A percentile compares a stretch with the other conserved stretches of the same genome.
Evolutionary conservation across 192 early-diverging fungal species (phyloP).

Genomic region (Entomortierella beljakovae): DNA sequence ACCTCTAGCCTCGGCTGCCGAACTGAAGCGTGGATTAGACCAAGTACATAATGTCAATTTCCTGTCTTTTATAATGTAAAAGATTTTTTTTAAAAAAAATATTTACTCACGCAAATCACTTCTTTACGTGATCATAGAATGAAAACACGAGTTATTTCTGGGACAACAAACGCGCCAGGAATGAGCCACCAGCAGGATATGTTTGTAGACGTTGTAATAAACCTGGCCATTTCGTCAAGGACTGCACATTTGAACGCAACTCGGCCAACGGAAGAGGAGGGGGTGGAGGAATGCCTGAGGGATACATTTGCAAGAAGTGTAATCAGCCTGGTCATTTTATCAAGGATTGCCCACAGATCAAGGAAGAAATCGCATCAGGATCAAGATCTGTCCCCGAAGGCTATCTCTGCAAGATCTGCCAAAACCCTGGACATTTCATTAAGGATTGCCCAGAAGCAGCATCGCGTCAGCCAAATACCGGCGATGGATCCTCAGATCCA

Average conservation of each 20-base stretch:
- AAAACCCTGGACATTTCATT: slow-evolving; percentile 73
- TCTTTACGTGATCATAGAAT: not conserved
- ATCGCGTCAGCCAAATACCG: not conserved
- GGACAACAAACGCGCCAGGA: slow-evolving; percentile 39
- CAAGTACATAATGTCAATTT: slow-evolving; percentile 4
- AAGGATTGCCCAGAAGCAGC: slow-evolving; percentile 66
- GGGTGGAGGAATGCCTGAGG: slow-evolving; percentile 16
- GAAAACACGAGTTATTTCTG: slow-evolving; percentile 30
- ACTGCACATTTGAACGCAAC: slow-evolving; percentile 54
- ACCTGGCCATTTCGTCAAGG: slow-evolving; percentile 59
- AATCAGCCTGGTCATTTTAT: slow-evolving; percentile 66
- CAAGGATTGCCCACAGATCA: slow-evolving; percentile 58
- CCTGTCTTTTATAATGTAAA: not conserved
- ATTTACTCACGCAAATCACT: not conserved
- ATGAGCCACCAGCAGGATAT: slow-evolving; percentile 58
- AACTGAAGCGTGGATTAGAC: slow-evolving; percentile 36
- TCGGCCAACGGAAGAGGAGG: not conserved
- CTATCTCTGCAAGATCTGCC: slow-evolving; percentile 73
- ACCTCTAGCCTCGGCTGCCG: slow-evolving; percentile 39
- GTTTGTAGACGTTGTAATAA: slow-evolving; percentile 59
- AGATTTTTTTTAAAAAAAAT: not conserved
- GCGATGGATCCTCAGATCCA: not conserved
- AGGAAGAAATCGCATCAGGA: slow-evolving; percentile 33
- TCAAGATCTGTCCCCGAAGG: slow-evolving; percentile 56
- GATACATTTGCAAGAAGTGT: slow-evolving; percentile 65